Conservation (phyloP, 2,329 filamentous ascomycete genomes). For the Sodiomyces alkalinus region DNA sequence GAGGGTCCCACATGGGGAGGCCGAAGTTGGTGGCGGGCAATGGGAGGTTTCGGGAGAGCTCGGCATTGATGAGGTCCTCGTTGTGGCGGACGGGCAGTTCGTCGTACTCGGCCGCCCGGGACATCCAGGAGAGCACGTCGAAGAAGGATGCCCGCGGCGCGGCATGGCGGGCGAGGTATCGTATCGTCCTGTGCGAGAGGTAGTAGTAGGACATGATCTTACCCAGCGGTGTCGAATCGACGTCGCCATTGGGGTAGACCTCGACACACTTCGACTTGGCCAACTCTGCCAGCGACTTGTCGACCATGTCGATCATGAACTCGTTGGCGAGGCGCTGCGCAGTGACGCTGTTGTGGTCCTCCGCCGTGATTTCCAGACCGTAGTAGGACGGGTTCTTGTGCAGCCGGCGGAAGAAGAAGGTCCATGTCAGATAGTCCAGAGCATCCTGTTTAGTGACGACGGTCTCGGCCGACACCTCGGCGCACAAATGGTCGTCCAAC, state of each 20-base stretch:
- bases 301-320: conserved; percentile 87
- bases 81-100: conserved; percentile 96
- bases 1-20: conserved; percentile 94
- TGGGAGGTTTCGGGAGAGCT: conserved; percentile 70
- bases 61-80: conserved; percentile 90
- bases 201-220: conserved; percentile 99
- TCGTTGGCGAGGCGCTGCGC: conserved; percentile 84
- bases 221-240: conserved; percentile 79
- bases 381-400: conserved; percentile 99
- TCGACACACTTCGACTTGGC: conserved; percentile 72
- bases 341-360: conserved; percentile 76
- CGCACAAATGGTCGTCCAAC: conserved; percentile 89
- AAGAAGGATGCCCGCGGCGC: conserved; percentile 63
- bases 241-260: conserved; percentile 72
- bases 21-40: conserved; percentile 43
- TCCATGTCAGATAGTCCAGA: conserved; percentile 96
- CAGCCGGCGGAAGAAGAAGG: conserved; percentile 92
- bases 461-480: conserved; percentile 86
- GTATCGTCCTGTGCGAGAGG: conserved; percentile 85
- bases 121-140: conserved; percentile 85
- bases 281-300: conserved; percentile 69
- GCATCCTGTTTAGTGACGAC: conserved; percentile 92
- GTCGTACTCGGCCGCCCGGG: conserved; percentile 84
- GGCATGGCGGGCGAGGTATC: conserved; percentile 63
- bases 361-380: conserved; percentile 80